Conservation (phyloP, 2,329 filamentous ascomycete genomes). For the Cladosporium cucumerinum region DNA sequence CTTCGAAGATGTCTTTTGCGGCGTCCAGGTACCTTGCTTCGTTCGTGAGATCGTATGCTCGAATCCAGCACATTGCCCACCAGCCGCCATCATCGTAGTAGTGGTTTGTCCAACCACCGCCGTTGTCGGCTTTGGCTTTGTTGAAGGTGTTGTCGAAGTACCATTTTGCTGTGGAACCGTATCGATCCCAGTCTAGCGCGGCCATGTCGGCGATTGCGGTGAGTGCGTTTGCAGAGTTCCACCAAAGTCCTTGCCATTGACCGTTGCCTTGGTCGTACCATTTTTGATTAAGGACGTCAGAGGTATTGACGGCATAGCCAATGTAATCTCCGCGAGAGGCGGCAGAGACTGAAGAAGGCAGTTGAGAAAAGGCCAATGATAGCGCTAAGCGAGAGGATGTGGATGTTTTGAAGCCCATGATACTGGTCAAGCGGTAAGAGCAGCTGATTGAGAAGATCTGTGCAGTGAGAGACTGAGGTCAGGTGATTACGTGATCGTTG, state of each 20-base stretch:
- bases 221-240: slow-evolving; percentile 68
- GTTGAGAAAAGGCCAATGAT: slow-evolving; percentile 6
- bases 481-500: background rate
- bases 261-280: slow-evolving; percentile 32
- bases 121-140: slow-evolving; percentile 19
- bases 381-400: slow-evolving; percentile 5
- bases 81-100: slow-evolving; percentile 53
- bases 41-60: slow-evolving; percentile 49
- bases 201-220: slow-evolving; percentile 59
- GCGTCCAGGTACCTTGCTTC: slow-evolving; percentile 44
- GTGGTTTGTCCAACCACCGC: slow-evolving; percentile 39
- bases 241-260: slow-evolving; percentile 68
- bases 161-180: slow-evolving; percentile 33
- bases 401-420: slow-evolving; percentile 14
- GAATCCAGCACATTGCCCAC: slow-evolving; percentile 54
- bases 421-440: background rate
- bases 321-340: slow-evolving; percentile 14
- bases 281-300: slow-evolving; percentile 19
- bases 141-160: slow-evolving; percentile 46
- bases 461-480: background rate
- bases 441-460: background rate
- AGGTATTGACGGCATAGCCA: slow-evolving; percentile 16
- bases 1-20: slow-evolving; percentile 47
- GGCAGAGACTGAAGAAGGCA: slow-evolving; percentile 13
- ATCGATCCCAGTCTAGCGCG: slow-evolving; percentile 32